Conservation (phyloP, 345 rosid species). For the Lepidium aucheri region DNA sequence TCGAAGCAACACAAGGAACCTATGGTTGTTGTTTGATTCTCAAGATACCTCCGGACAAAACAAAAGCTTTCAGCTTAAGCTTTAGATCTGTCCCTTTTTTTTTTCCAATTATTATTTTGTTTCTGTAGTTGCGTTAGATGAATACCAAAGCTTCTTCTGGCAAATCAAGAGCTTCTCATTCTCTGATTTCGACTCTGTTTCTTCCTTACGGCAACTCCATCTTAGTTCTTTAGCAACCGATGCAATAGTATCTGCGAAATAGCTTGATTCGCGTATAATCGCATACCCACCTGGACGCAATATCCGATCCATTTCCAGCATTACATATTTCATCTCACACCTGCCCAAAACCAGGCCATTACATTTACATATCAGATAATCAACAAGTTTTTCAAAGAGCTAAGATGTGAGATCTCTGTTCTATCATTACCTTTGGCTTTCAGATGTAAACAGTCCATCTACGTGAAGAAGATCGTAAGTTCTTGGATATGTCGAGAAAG, state of each 20-base stretch:
- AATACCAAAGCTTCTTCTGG: slow-evolving; percentile 89
- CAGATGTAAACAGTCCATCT: slow-evolving; percentile 79
- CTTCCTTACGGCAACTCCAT: slow-evolving; percentile 78
- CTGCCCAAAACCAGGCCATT: slow-evolving; percentile 31
- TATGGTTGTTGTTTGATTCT: slow-evolving; percentile 5
- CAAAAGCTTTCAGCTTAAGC: slow-evolving; percentile 18
- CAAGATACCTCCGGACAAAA: slow-evolving; percentile 4
- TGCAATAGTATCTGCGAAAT: slow-evolving; percentile 55
- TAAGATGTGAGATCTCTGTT: neutral
- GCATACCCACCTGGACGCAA: slow-evolving; percentile 73
- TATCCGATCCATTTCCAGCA: slow-evolving; percentile 90
- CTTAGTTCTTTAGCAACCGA: slow-evolving; percentile 67
- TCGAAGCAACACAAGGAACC: slow-evolving; percentile 17
- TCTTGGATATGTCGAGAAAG: slow-evolving; percentile 93
- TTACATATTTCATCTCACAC: slow-evolving; percentile 80
- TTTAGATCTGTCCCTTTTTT: neutral
- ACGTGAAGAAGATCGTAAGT: slow-evolving; percentile 94
- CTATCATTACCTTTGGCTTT: slow-evolving; percentile 70
- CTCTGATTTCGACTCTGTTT: slow-evolving; percentile 50
- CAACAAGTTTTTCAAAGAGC: neutral
- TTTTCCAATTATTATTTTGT: neutral
- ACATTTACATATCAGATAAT: neutral
- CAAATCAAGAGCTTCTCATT: slow-evolving; percentile 81
- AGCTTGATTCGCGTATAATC: slow-evolving; percentile 71
- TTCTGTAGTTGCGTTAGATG: slow-evolving; percentile 27